These are phyloP conservation scores for Conticribra guillardii DNA, from an alignment of 108 stramenopile species.

Conservation along the genomic window DNA sequence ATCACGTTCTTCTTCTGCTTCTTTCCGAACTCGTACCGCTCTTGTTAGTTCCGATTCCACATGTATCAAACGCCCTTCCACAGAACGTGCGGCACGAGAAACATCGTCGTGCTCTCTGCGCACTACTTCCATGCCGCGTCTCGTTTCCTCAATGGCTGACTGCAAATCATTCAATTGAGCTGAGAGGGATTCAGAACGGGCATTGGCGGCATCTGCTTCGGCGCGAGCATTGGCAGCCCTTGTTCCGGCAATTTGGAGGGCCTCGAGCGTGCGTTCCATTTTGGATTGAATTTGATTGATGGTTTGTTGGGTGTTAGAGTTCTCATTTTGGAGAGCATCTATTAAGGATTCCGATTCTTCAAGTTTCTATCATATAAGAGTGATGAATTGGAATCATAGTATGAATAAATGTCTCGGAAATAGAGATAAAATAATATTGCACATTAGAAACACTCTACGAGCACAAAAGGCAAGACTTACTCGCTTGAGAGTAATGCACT, in stretches of 20 bases:
- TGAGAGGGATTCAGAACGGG: constrained; percentile 54
- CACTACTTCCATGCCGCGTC: constrained; percentile 48
- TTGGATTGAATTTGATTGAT: constrained; percentile 42
- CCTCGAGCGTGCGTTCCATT: constrained; percentile 61
- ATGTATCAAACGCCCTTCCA: constrained; percentile 55
- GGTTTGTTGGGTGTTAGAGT: constrained; percentile 49
- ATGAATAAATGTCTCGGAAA: constrained; percentile 5
- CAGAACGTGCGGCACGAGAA: constrained; percentile 38
- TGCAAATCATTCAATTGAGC: constrained; percentile 54
- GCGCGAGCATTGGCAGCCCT: constrained; percentile 68
- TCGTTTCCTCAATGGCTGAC: constrained; percentile 61
- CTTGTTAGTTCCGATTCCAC: constrained; percentile 58
- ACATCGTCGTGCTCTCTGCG: constrained; percentile 64
- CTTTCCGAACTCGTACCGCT: constrained; percentile 37
- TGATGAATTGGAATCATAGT: not conserved
- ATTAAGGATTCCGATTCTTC: constrained; percentile 57
- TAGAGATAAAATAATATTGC: not conserved
- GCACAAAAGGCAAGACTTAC: constrained; percentile 47
- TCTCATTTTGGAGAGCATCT: constrained; percentile 51
- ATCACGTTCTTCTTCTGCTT: constrained; percentile 47
- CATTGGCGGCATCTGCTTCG: constrained; percentile 77
- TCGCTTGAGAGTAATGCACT: constrained; percentile 54
- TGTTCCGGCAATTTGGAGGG: constrained; percentile 58
- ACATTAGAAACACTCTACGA: constrained; percentile 4
- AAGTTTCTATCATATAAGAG: constrained; percentile 49